These are phyloP conservation scores for Endoconidiophora polonica DNA, from an alignment of 2,329 filamentous ascomycete species.

Conservation along the genomic window DNA sequence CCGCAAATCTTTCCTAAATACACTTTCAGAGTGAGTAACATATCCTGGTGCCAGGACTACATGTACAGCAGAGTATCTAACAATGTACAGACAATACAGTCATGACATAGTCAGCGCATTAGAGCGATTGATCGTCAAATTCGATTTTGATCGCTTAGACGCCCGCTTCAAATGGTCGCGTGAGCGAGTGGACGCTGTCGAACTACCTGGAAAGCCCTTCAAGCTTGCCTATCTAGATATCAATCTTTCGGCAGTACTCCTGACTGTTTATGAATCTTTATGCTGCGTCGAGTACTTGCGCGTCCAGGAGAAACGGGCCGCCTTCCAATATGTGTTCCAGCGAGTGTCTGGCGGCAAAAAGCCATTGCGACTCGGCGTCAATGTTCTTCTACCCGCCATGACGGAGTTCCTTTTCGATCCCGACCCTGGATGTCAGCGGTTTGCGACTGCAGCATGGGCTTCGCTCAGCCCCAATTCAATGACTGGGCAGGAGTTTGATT, in stretches of 20 bases:
- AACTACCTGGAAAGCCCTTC: conserved; percentile 19
- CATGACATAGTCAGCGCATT: conserved; percentile 36
- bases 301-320: conserved; percentile 29
- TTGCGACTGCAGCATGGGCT: conserved; percentile 54
- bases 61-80: neutral
- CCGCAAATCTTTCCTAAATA: conserved; percentile 44
- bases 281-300: conserved; percentile 67
- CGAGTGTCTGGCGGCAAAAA: conserved; percentile 59
- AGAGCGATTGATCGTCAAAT: conserved; percentile 37
- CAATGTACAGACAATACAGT: conserved; percentile 23
- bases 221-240: conserved; percentile 30
- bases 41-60: neutral
- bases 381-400: conserved; percentile 62
- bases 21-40: conserved; percentile 40
- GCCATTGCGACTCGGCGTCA: conserved; percentile 58
- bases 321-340: conserved; percentile 72
- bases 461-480: conserved; percentile 44
- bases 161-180: conserved; percentile 39
- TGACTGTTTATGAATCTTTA: conserved; percentile 74
- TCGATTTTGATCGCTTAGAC: conserved; percentile 46
- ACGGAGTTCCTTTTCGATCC: conserved; percentile 69
- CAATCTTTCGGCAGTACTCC: conserved; percentile 42
- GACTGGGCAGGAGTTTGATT: conserved; percentile 64
- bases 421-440: conserved; percentile 44
- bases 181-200: conserved; percentile 7